phyloP scores from a whole-genome alignment of 2,329 filamentous ascomycete species.

The Davidsoniella neocaledoniae region DNA sequence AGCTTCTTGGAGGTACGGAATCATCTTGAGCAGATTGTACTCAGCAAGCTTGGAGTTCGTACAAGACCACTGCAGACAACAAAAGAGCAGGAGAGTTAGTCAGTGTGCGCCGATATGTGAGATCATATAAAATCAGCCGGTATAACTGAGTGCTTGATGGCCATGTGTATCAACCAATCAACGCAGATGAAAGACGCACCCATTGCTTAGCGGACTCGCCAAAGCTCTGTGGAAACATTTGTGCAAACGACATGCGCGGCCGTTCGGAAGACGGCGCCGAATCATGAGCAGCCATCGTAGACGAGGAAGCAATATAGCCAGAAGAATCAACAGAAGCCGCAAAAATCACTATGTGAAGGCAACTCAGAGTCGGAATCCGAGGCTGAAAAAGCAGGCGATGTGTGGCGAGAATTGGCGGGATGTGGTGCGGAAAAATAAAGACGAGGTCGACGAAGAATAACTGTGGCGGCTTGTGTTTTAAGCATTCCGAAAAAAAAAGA shows the following conservation, averaged over 20 bases:
- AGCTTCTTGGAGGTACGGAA: slow-evolving; percentile 69
- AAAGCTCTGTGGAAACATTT: slow-evolving; percentile 72
- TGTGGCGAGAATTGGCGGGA: slow-evolving; percentile 5
- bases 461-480: slow-evolving; percentile 24
- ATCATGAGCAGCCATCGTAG: slow-evolving; percentile 15
- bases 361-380: slow-evolving; percentile 12
- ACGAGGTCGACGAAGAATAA: slow-evolving; percentile 26
- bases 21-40: slow-evolving; percentile 68
- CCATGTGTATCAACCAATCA: neutral
- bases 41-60: slow-evolving; percentile 73
- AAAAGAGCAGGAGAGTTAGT: slow-evolving; percentile 7
- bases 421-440: slow-evolving; percentile 19
- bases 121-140: neutral
- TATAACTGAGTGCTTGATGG: too few species aligned
- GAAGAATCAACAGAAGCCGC: slow-evolving; percentile 14
- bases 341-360: too few species aligned
- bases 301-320: slow-evolving; percentile 19
- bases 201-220: slow-evolving; percentile 86
- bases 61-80: slow-evolving; percentile 52
- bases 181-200: slow-evolving; percentile 35
- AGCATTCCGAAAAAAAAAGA: slow-evolving; percentile 25
- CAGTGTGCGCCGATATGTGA: neutral
- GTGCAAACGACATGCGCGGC: slow-evolving; percentile 18
- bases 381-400: slow-evolving; percentile 7
- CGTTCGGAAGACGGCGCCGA: slow-evolving; percentile 16